Base-by-base conservation (phyloP, 257 asterid species). In the Nicotiana obtusifolia region DNA sequence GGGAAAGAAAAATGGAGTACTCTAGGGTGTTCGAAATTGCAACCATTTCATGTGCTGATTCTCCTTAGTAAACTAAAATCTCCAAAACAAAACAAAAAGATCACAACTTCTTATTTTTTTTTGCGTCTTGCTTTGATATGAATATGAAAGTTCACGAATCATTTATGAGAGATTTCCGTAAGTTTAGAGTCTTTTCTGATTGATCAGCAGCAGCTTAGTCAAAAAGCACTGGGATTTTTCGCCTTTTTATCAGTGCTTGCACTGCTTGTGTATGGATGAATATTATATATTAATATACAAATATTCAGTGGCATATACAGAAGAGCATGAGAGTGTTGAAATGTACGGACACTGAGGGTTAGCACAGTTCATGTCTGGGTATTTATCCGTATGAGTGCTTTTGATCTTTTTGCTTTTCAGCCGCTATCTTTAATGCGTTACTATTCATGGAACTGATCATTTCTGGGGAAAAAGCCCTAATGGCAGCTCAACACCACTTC, bases 381-480 rank as follows among this genome's bases (percentile, higher is more conserved):
- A 37, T 31, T 30, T 87, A 84, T 84, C 89, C 81, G 81, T 76
- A 80, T 33, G 24, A 41, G 88, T 76, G 53, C 11, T 49, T 33
- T 15, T 11, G 14, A 11, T 33, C 33, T 83, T 86, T 90, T 83
- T 77, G 85, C 60, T 68, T 33, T 80, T 54, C 71, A 87, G 88
- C 88, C 66, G 85, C 75, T 64, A 28, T 81, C 77, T 76, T 85
- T 76, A 67, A 37, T 82, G 84, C 82, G 30, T 78, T 86, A 54
- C 93, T 53, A 86, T 76, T 64, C 26, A 24, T 68, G 88, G 92
- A 71, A 84, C 56, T 62, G 80, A 62, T 11, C 52, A 14, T 86
- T 86, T 84, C 57, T 49, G 59, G 52, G 47, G 2, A 9, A 41
- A 83, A 89, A 87, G n/a, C 89, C 93, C 97, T 89, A 84, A 81